A percentile compares a stretch with the other conserved stretches of the same genome.
These are phyloP conservation scores for Globomyces pollinis-pini DNA, from an alignment of 192 early-diverging fungal genomes.

Conservation along the genomic window DNA sequence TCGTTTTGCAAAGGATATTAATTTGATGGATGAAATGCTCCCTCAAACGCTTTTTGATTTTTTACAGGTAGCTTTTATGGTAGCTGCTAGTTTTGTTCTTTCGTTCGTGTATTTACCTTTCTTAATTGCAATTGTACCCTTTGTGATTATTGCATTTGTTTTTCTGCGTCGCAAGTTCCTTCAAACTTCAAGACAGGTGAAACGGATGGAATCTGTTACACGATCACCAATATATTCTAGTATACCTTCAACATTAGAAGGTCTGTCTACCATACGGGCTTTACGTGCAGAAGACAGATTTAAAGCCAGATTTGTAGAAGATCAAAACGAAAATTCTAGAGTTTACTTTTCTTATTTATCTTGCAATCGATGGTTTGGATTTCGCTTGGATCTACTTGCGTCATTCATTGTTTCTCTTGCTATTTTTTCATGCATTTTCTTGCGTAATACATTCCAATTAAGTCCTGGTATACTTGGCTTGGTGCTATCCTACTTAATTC, in stretches of 20 bases:
- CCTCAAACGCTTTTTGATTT: constrained; percentile 44
- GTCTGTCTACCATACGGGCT: constrained; percentile 71
- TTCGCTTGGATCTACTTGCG: constrained; percentile 16
- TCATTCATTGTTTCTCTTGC: neutral
- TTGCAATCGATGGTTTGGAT: constrained; percentile 16
- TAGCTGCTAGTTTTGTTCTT: neutral
- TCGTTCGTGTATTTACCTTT: neutral
- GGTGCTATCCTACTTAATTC: constrained; percentile 13
- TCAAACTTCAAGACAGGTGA: constrained; percentile 45
- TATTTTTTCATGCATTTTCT: neutral
- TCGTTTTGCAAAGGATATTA: constrained; percentile 48
- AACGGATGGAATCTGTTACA: constrained; percentile 55
- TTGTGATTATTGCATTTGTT: constrained; percentile 23
- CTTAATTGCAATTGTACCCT: constrained; percentile 17
- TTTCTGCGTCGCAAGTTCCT: constrained; percentile 38
- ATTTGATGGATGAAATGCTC: constrained; percentile 52
- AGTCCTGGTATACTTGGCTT: constrained; percentile 12
- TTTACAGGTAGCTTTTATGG: constrained; percentile 49
- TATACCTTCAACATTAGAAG: constrained; percentile 23
- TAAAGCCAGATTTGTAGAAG: constrained; percentile 3
- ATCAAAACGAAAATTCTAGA: constrained; percentile 24
- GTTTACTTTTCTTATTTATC: constrained; percentile 17
- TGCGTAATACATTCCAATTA: constrained; percentile 2
- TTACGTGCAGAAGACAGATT: constrained; percentile 67
- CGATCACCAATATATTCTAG: constrained; percentile 27